Conservation (phyloP, 306 rosid species). For the Hippophae tibetana region DNA sequence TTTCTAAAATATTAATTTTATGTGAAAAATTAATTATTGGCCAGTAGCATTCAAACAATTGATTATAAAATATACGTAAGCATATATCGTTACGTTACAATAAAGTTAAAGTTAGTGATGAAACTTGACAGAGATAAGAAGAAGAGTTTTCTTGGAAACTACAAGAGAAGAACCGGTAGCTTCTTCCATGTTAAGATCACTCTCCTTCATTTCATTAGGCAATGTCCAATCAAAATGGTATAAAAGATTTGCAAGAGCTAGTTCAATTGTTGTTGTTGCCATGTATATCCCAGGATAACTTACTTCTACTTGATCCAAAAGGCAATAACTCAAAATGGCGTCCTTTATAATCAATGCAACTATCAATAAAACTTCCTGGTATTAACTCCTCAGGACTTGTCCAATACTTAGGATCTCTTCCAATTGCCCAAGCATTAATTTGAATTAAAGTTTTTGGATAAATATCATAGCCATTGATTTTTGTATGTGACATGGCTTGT, state of each 20-base stretch:
- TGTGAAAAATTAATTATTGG: too few relatives aligned
- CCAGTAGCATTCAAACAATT: too few relatives aligned
- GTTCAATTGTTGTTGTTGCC: conserved; percentile 18
- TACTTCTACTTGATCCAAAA: conserved; percentile 16
- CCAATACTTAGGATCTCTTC: conserved; percentile 32
- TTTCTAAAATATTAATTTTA: too few relatives aligned
- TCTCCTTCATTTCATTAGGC: conserved; percentile 23
- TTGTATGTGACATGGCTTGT: conserved; percentile 3
- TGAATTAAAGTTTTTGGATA: conserved; percentile 20
- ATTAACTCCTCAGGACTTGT: conserved; percentile 29
- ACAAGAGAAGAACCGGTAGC: conserved; percentile 17
- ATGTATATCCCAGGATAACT: conserved; percentile 25
- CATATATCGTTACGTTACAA: too few relatives aligned
- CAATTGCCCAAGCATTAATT: conserved; percentile 35
- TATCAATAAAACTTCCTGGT: conserved; percentile 10
- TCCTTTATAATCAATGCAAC: conserved; percentile 8
- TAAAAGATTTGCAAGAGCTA: conserved; percentile 36
- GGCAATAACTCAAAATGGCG: conserved; percentile 12
- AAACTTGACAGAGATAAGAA: conserved; percentile 20
- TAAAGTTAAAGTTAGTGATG: not conserved
- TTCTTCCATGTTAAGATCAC: conserved; percentile 42
- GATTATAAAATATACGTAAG: too few relatives aligned
- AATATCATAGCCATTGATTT: conserved; percentile 31
- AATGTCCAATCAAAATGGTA: conserved; percentile 32
- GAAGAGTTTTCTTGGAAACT: conserved; percentile 26